phyloP scores from a whole-genome alignment of 2,329 filamentous ascomycete genomes.

The Sclerotinia subarctica region DNA sequence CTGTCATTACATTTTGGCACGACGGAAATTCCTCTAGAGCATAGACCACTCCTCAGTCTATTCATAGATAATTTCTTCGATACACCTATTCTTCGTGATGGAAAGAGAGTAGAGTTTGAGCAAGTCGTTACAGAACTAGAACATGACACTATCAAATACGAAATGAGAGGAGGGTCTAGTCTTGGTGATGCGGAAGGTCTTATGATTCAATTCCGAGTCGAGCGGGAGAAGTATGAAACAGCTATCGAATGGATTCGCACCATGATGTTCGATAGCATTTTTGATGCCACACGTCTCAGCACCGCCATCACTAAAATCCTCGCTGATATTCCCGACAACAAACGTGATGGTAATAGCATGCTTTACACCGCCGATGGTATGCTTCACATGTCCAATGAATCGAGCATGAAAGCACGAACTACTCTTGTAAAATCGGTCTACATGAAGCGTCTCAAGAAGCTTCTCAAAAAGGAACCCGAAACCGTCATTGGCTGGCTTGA shows the following conservation, averaged over 20 bases:
- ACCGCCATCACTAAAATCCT: conserved; percentile 74
- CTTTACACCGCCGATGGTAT: conserved; percentile 66
- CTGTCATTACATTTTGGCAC: conserved; percentile 80
- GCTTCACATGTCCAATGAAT: conserved; percentile 74
- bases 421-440: conserved; percentile 86
- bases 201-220: conserved; percentile 77
- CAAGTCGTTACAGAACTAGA: conserved; percentile 89
- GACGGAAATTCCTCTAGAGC: conserved; percentile 69
- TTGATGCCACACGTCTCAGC: conserved; percentile 66
- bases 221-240: conserved; percentile 80
- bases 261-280: conserved; percentile 84
- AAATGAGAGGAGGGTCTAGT: conserved; percentile 62
- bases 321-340: conserved; percentile 87
- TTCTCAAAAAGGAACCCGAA: conserved; percentile 73
- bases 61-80: conserved; percentile 95
- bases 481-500: conserved; percentile 76
- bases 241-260: conserved; percentile 81
- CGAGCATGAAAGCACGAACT: conserved; percentile 71
- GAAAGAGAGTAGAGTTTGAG: conserved; percentile 79
- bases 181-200: conserved; percentile 80
- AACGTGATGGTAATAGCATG: conserved; percentile 77
- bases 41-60: conserved; percentile 79
- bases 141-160: conserved; percentile 83
- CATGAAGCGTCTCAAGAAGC: conserved; percentile 77
- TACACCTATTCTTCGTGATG: conserved; percentile 75